Evolutionary conservation across 257 asterid genomes (phyloP).

Genomic region (Thymus mandschuricus): DNA sequence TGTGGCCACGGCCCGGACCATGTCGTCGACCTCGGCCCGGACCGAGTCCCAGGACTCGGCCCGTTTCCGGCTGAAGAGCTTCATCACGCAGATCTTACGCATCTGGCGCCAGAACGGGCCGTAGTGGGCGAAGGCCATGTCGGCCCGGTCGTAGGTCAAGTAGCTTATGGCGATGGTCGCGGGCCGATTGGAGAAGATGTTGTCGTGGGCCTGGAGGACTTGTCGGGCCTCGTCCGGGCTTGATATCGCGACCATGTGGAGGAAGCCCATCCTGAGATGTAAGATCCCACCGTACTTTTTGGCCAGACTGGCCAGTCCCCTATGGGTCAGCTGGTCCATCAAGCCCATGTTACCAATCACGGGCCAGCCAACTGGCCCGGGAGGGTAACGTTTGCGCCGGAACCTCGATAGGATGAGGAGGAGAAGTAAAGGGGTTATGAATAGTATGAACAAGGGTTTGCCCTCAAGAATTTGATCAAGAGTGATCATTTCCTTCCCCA

Average conservation of each 20-base stretch:
- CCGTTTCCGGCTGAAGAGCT: conserved; percentile 82
- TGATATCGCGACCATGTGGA: conserved; percentile 73
- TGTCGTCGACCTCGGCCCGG: conserved; percentile 71
- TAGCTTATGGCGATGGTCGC: conserved; percentile 72
- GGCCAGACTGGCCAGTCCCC: conserved; percentile 70
- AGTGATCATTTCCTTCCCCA: conserved; percentile 25
- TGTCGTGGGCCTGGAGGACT: conserved; percentile 83
- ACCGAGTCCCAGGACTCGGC: conserved; percentile 98
- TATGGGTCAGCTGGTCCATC: conserved; percentile 71
- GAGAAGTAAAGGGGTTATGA: conserved; percentile 41
- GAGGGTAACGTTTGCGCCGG: conserved; percentile 62
- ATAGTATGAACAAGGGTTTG: conserved; percentile 33
- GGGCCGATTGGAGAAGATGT: conserved; percentile 88
- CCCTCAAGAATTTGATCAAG: conserved; percentile 33
- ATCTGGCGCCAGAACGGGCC: conserved; percentile 98
- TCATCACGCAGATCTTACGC: conserved; percentile 88
- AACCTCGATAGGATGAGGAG: conserved; percentile 37
- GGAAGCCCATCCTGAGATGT: conserved; percentile 67
- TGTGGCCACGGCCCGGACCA: conserved; percentile 44
- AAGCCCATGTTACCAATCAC: conserved; percentile 75
- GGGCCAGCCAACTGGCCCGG: conserved; percentile 88
- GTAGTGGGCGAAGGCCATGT: conserved; percentile 93
- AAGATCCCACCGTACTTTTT: conserved; percentile 78
- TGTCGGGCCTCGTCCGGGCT: conserved; percentile 79
- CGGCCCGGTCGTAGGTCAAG: conserved; percentile 81